Percentiles rank a stretch among this genome's conserved stretches.
These are phyloP conservation scores for Hymenoscyphus fraxineus DNA, from an alignment of 2,329 filamentous ascomycete genomes.

Conservation along the genomic window DNA sequence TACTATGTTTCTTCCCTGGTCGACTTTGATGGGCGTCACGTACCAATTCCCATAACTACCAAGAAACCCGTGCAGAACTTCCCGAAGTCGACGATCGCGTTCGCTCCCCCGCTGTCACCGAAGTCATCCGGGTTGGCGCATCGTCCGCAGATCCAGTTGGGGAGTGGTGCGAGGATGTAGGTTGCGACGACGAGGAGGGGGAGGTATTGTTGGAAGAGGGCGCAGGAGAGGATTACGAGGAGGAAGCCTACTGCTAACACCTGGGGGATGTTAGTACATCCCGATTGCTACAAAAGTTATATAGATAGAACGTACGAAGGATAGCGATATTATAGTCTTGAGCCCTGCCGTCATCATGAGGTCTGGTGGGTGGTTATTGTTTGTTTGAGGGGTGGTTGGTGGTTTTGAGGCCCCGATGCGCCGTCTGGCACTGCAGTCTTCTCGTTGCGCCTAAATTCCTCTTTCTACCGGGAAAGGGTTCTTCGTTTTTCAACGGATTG, in stretches of 20 bases:
- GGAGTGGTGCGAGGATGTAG: conserved; percentile 87
- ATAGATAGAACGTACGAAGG: conserved; percentile 65
- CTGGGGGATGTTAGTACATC: conserved; percentile 32
- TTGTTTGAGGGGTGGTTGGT: neutral
- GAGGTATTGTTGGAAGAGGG: conserved; percentile 91
- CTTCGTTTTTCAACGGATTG: neutral
- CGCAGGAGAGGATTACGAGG: conserved; percentile 95
- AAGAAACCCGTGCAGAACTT: conserved; percentile 93
- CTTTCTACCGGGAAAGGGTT: neutral
- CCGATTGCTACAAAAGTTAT: neutral
- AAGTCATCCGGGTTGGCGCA: conserved; percentile 94
- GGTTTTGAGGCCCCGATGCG: conserved; percentile 2
- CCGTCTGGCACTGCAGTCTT: neutral
- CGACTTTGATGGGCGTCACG: conserved; percentile 37
- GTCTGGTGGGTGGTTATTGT: conserved; percentile 5
- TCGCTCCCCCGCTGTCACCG: conserved; percentile 68
- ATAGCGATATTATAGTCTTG: conserved; percentile 98
- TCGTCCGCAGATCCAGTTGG: conserved; percentile 92
- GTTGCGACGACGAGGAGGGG: conserved; percentile 93
- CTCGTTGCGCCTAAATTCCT: neutral
- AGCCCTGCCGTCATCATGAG: conserved; percentile 71
- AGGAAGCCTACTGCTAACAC: conserved; percentile 97
- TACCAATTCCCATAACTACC: conserved; percentile 96
- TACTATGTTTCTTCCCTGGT: neutral
- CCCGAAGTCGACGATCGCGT: conserved; percentile 85